Base-by-base conservation (phyloP, 1,139 yeast species). In the Magnusiomyces tetraspermus region DNA sequence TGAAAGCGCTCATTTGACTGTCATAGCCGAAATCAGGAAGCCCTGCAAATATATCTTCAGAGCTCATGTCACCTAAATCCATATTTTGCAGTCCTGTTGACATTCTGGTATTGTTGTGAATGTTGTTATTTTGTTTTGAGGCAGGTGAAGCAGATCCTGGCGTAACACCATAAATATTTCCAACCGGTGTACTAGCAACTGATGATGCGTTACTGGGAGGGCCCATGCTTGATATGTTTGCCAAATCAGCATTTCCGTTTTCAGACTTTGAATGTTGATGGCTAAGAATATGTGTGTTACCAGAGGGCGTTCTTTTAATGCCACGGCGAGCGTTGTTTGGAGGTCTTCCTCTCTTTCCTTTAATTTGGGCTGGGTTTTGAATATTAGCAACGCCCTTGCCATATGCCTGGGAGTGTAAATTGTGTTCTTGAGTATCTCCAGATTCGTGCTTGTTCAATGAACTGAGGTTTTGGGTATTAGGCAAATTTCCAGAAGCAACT, bases 381-480 rank as follows among this genome's bases (percentile, higher is more conserved):
- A 17, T 10, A 15, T 33, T 33, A 2, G 30, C 3, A 41, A 41
- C 28, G 28, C 17, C 46, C 15, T 38, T 38, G 42, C 15, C 15
- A 24, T 38, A 38, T 38, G n/a, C 17, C 21, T 38, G 42, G n/a
- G 42, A 38, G 3, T 8, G 13, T 11, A 28, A 17, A 33, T 33
- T 33, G 38, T 33, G 17, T 4, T 15, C n/a, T 33, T 15, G n/a
- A n/a, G n/a, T n/a, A n/a, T n/a, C n/a, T n/a, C n/a, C n/a, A n/a
- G n/a, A n/a, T 30, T 15, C 52, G 51, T 3, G 44, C 42, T 6
- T 48, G 51, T 23, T 36, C 40, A 36, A 36, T 36, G 17, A 47
- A 24, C 22, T 21, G n/a, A 26, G 24, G n/a, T 30, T 8, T 37
- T 13, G 40, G 21, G 3, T 23, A 26, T 2, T 10, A n/a, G 26